phyloP scores from a whole-genome alignment of 495 filamentous ascomycete species.

The Xylaria bambusicola region DNA sequence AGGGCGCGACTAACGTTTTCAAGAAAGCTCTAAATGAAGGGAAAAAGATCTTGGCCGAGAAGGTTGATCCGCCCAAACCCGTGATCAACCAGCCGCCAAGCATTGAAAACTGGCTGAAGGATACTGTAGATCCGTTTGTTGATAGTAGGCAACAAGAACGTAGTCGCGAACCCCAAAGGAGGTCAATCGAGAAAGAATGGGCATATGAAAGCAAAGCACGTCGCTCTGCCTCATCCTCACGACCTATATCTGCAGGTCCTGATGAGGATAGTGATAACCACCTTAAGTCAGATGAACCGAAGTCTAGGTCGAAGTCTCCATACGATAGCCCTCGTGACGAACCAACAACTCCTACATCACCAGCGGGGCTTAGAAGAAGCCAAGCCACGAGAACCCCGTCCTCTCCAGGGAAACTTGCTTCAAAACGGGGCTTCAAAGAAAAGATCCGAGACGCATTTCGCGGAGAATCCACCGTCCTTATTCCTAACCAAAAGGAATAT shows the following conservation, averaged over 20 bases:
- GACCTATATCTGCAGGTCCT: constrained; percentile 17
- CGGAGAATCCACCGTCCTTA: constrained; percentile 52
- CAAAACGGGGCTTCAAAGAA: constrained; percentile 48
- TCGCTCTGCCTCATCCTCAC: constrained; percentile 16
- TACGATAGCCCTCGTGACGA: constrained; percentile 25
- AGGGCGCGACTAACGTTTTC: constrained; percentile 54
- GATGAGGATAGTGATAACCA: constrained; percentile 9
- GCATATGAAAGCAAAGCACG: constrained; percentile 26
- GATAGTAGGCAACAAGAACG: constrained; percentile 53
- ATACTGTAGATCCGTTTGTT: constrained; percentile 71
- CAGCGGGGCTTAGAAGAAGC: constrained; percentile 46
- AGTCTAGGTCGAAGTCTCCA: constrained; percentile 21
- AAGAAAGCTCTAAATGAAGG: constrained; percentile 57
- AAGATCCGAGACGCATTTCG: constrained; percentile 56
- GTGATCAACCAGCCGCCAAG: constrained; percentile 53
- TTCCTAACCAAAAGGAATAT: constrained; percentile 44
- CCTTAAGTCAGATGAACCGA: constrained; percentile 18
- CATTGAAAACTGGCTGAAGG: constrained; percentile 77
- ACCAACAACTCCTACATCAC: constrained; percentile 31
- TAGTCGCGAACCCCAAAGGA: constrained; percentile 23
- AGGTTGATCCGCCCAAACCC: constrained; percentile 50
- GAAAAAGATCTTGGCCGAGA: constrained; percentile 57
- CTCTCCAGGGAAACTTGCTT: constrained; percentile 40
- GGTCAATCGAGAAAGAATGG: constrained; percentile 27
- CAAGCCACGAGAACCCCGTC: constrained; percentile 48